phyloP scores from a whole-genome alignment of 768 basidiomycete species.

The Suillus discolor region DNA sequence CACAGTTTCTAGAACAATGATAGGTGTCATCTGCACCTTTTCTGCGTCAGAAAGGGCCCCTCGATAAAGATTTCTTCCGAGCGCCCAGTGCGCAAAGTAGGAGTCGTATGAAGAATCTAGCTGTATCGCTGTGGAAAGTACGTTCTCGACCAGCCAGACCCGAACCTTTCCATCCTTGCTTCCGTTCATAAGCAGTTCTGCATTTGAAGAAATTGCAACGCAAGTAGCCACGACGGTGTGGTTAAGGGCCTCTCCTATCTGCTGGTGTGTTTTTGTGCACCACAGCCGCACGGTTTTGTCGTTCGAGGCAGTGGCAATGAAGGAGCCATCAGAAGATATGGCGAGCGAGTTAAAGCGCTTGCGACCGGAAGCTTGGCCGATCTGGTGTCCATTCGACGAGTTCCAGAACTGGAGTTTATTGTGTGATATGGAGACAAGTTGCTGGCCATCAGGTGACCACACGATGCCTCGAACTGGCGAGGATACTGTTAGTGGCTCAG shows the following conservation, averaged over 20 bases:
- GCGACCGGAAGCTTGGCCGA: neutral
- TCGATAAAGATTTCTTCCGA: neutral
- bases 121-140: neutral
- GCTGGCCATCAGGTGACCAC: neutral
- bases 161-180: slow-evolving; percentile 12
- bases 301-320: neutral
- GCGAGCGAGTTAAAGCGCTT: neutral
- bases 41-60: neutral
- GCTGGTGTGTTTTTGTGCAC: neutral
- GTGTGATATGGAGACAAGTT: neutral
- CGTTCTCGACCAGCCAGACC: neutral
- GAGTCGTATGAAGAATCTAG: too few relatives aligned
- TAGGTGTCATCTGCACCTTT: neutral
- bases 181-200: slow-evolving; percentile 12
- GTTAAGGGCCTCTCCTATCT: neutral
- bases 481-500: too few relatives aligned
- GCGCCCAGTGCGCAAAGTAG: too few relatives aligned
- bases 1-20: neutral
- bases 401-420: slow-evolving; percentile 5
- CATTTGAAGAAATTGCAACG: neutral
- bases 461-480: neutral
- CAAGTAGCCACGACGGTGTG: neutral
- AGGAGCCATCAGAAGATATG: slow-evolving; percentile 2
- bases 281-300: neutral
- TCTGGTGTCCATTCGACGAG: neutral